These are phyloP conservation scores for Trichophyton simii DNA, from an alignment of 2,329 filamentous ascomycete species.

Conservation along the genomic window DNA sequence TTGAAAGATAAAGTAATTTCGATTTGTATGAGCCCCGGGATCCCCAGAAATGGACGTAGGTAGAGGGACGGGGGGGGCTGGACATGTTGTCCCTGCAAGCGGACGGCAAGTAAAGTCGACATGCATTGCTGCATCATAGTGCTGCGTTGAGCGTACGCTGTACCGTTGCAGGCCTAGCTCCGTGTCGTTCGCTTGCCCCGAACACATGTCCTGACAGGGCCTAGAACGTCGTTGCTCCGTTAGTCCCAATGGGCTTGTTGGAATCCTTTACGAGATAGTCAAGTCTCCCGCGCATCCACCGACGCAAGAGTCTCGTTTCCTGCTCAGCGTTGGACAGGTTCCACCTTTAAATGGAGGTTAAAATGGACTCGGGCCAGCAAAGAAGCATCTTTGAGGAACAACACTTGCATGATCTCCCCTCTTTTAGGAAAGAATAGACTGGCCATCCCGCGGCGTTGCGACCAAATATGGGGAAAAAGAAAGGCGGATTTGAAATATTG, in stretches of 20 bases:
- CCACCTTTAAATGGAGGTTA: not conserved
- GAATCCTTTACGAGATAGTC: not conserved
- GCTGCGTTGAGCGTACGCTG: too few relatives aligned
- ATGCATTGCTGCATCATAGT: not conserved
- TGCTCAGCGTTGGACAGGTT: not conserved
- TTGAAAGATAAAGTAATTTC: not conserved
- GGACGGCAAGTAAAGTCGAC: not conserved
- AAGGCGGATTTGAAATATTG: not conserved
- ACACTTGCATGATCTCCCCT: not conserved
- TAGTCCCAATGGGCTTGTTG: not conserved
- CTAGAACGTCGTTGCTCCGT: slow-evolving; percentile 1
- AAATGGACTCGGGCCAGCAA: not conserved
- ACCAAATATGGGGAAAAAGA: not conserved
- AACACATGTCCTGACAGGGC: not conserved
- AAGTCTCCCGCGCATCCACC: not conserved
- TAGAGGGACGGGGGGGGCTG: not conserved
- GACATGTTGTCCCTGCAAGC: not conserved
- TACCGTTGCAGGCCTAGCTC: not conserved
- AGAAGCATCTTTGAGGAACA: not conserved
- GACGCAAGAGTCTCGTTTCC: not conserved
- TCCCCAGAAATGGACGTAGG: not conserved
- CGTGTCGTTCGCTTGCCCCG: slow-evolving; percentile 1
- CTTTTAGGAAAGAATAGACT: not conserved
- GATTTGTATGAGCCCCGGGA: not conserved
- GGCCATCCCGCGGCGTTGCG: not conserved